Evolutionary conservation across 2,329 filamentous ascomycete species (phyloP), one percentile per base, ranked within the genome.

Genomic region (Huntiella abstrusa): DNA sequence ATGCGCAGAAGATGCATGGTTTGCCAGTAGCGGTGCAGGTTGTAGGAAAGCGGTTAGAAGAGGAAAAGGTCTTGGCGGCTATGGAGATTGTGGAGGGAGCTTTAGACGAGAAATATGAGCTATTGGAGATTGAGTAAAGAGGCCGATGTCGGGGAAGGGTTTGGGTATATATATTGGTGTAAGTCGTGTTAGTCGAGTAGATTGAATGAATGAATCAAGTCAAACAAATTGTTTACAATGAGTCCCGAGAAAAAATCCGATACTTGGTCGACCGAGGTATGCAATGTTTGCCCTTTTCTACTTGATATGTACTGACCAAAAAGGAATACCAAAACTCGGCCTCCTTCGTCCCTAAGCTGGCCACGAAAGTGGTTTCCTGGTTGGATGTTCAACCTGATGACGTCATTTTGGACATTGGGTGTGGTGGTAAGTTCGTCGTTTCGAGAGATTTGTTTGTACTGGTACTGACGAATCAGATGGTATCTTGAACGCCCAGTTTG

Each of bases 21-120:
- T 64, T 95, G 36, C 88, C 88, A 0, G 84, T 93, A 0, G 87
- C 75, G 0, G 77, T 95, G 5, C 86, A 94, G 60, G 69, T 93
- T 17, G 78, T 93, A 0, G 85, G 85, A 0, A 68, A 80, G 37
- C 69, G 85, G 33, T 63, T 92, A 54, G 79, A 91, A 57, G 86
- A 94, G 59, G 85, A 94, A 63, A 91, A 88, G 64, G 83, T 93
- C 0, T 62, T 94, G 43, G 75, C 79, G 0, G 69, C 80, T 11
- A 93, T 93, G 85, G 70, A 79, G 61, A 70, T 72, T 46, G 69
- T 94, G 2, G 84, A 94, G 60, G 71, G 77, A 51, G 81, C 81
- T 0, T 60, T 94, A 16, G 63, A 70, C 6, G 63, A 71, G 16
- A 70, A 63, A 55, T 76, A 75, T 51, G 52, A 64, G 51, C 57